Evolutionary conservation across 192 early-diverging fungal genomes (phyloP), one percentile per base, ranked within the genome.

Genomic region (Coemansia sp.): DNA sequence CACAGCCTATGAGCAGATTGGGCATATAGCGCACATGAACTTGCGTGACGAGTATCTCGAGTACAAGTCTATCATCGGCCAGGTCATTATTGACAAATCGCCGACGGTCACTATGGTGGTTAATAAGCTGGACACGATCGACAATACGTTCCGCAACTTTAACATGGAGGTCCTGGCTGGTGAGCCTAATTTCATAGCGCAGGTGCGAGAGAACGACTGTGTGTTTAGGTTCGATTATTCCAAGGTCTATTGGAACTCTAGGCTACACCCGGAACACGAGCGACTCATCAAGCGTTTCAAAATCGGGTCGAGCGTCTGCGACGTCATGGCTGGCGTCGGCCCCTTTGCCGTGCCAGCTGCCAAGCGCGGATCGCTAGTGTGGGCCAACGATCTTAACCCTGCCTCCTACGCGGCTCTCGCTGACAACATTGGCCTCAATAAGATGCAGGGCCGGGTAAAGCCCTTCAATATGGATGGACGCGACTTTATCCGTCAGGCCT

Each of bases 171-270:
- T 99, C 14, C 72, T 99, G 10, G 96, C 94, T 8, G 95, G 96
- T 35, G 84, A 89, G n/a, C 75, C 89, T 36, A 84, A 97, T 62
- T 91, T 93, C 83, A 77, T 95, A 39, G 91, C 95, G 0, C 89
- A 92, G 71, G 84, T 96, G 73, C 87, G 89, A 59, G 97, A 99
- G 69, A 92, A 93, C 73, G 89, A 88, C 16, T 98, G 95, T 81
- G 84, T 75, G 61, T 97, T 98, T 76, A 75, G 84, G 52, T 94
- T 99, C 62, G 96, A 99, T 64, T 98, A 96, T 71, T 93, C 95
- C 13, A 87, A 92, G 59, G 98, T 99, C 5, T 99, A 99, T 79
- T 99, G 98, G 98, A 99, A 99, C 84, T 97, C 95, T 6, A 87
- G 98, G 11, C 85, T 99, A 56, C 95, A 98, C 65, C 78, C 85